These are phyloP conservation scores for Davidsoniella australis DNA, from an alignment of 2,329 filamentous ascomycete species.

Conservation along the genomic window DNA sequence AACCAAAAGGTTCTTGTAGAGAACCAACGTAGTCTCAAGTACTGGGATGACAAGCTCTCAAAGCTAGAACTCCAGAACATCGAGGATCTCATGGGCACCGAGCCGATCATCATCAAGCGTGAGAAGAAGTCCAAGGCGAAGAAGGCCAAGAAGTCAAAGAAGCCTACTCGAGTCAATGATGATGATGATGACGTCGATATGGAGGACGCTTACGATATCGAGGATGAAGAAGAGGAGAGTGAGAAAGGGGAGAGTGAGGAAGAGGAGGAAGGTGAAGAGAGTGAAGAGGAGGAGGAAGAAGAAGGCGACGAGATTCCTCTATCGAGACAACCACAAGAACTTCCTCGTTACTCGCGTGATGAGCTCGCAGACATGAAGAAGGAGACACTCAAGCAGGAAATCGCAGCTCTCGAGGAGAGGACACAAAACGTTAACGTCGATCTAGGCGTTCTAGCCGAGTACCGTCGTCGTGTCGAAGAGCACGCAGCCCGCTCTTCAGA, in stretches of 20 bases:
- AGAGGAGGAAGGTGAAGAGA: constrained; percentile 2
- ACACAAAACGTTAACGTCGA: constrained; percentile 80
- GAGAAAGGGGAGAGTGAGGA: constrained; percentile 17
- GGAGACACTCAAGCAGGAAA: constrained; percentile 42
- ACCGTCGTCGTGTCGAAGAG: constrained; percentile 71
- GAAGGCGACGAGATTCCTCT: constrained; percentile 16
- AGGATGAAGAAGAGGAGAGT: constrained; percentile 15
- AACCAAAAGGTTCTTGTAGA: constrained; percentile 78
- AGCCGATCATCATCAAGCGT: constrained; percentile 12
- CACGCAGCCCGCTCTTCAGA: constrained; percentile 69
- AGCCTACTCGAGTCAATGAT: constrained; percentile 9
- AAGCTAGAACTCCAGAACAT: constrained; percentile 76
- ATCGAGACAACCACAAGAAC: constrained; percentile 30
- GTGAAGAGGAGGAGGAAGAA: constrained; percentile 17
- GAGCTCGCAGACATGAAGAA: constrained; percentile 51
- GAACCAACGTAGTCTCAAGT: constrained; percentile 65
- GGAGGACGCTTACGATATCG: constrained; percentile 7
- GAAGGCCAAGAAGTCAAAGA: constrained; percentile 3
- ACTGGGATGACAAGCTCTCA: constrained; percentile 79
- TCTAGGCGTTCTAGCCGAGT: constrained; percentile 73
- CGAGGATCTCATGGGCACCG: constrained; percentile 40
- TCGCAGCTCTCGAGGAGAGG: constrained; percentile 45
- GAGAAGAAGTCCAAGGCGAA: constrained; percentile 3
- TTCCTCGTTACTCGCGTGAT: constrained; percentile 63
- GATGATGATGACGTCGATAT: constrained; percentile 16